A percentile compares a stretch with the other conserved stretches of the same genome.
Conservation (phyloP, 73 alveolate genomes). For the Symbiodinium pilosum region DNA sequence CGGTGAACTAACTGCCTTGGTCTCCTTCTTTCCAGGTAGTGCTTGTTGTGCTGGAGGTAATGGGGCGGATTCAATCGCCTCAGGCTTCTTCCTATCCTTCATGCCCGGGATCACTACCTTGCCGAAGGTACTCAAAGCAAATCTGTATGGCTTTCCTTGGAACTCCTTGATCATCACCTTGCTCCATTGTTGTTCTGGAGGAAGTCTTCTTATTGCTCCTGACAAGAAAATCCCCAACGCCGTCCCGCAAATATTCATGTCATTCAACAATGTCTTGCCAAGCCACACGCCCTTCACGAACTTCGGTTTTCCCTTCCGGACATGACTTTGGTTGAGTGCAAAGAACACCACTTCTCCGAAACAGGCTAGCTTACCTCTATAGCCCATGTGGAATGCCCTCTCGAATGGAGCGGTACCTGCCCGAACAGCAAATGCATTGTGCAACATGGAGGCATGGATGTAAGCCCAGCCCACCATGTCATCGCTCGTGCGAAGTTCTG, state of each 20-base stretch:
- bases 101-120: neutral
- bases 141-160: neutral
- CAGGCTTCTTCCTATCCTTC: neutral
- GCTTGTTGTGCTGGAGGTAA: neutral
- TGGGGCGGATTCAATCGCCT: neutral
- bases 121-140: neutral
- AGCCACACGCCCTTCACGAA: neutral
- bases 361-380: neutral
- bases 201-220: neutral
- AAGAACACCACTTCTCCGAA: neutral
- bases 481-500: too few relatives aligned
- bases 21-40: too few relatives aligned
- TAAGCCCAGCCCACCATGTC: neutral
- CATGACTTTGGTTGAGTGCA: neutral
- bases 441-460: neutral
- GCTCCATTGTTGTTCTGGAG: neutral
- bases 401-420: neutral
- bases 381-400: neutral
- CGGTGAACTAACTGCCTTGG: neutral
- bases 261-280: neutral
- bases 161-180: neutral
- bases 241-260: neutral
- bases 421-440: neutral
- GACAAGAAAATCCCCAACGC: neutral
- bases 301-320: neutral